Evolutionary conservation across 2,329 filamentous ascomycete genomes (phyloP).

Genomic region (Sarocladiaceae sp.): DNA sequence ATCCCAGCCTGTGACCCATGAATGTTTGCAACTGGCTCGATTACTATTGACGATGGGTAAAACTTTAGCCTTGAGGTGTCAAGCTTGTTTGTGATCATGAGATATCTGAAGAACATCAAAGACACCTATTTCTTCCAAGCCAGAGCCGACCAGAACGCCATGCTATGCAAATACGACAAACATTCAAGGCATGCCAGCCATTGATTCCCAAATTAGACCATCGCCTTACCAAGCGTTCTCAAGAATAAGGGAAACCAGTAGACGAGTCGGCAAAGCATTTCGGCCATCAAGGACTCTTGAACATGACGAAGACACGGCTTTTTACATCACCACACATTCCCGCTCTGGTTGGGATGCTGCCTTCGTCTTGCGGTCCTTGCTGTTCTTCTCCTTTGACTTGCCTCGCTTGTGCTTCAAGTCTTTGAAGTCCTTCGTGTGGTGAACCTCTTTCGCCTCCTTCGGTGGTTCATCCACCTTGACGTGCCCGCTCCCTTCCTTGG

Average conservation of each 20-base stretch:
- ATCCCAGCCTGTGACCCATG: not conserved
- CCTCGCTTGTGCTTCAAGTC: slow-evolving; percentile 24
- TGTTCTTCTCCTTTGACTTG: slow-evolving; percentile 27
- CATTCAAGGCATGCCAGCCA: not conserved
- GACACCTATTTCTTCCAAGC: too few species aligned
- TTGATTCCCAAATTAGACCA: too few species aligned
- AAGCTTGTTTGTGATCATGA: not conserved
- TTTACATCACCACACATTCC: slow-evolving; percentile 43
- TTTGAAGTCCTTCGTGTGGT: slow-evolving; percentile 20
- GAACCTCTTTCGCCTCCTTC: slow-evolving; percentile 14
- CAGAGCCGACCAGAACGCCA: too few species aligned
- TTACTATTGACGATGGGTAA: not conserved
- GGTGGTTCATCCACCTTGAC: slow-evolving; percentile 16
- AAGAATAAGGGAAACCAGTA: too few species aligned
- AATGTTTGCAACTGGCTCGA: not conserved
- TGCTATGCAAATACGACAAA: slow-evolving; percentile 3
- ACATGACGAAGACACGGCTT: not conserved
- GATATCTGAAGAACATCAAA: not conserved
- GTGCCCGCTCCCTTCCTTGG: slow-evolving; percentile 1
- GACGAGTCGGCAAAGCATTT: too few species aligned
- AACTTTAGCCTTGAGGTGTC: too few species aligned
- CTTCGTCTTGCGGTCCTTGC: slow-evolving; percentile 31
- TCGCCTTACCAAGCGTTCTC: too few species aligned
- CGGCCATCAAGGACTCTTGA: not conserved
- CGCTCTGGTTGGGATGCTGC: slow-evolving; percentile 32